phyloP scores from a whole-genome alignment of 257 asterid species.

The Asclepias syriaca region DNA sequence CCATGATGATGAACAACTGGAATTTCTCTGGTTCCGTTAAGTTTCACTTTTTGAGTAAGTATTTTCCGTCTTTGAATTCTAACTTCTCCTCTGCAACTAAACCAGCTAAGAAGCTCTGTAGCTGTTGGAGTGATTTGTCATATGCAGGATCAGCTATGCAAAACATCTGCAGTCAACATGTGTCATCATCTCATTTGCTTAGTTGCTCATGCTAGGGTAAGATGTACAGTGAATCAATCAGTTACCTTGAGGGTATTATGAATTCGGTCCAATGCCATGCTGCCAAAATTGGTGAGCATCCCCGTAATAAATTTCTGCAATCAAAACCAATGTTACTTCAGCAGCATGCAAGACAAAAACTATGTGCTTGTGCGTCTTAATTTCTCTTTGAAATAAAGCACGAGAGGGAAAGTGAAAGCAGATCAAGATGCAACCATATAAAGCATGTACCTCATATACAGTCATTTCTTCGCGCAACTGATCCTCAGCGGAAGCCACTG shows the following conservation, averaged over 20 bases:
- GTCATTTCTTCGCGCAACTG: constrained; percentile 93
- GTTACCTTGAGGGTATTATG: constrained; percentile 94
- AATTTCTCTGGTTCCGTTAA: not conserved
- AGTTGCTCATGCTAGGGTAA: not conserved
- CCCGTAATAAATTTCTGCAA: constrained; percentile 87
- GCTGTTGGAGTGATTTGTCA: constrained; percentile 91
- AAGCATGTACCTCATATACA: constrained; percentile 66
- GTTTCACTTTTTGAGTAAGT: constrained; percentile 57
- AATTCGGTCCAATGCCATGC: constrained; percentile 95
- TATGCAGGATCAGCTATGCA: constrained; percentile 86
- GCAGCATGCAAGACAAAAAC: not conserved
- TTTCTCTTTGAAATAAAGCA: not conserved
- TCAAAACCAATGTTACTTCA: constrained; percentile 2
- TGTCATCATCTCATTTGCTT: not conserved
- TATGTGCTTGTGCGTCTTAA: not conserved
- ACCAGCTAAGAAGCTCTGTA: constrained; percentile 84
- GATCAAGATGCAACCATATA: not conserved
- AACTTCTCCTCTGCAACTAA: constrained; percentile 92
- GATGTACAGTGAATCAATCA: not conserved
- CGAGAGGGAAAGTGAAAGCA: not conserved
- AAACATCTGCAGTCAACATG: constrained; percentile 64
- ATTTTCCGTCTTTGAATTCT: constrained; percentile 69
- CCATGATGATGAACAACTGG: not conserved
- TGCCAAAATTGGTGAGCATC: constrained; percentile 95
- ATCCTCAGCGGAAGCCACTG: constrained; percentile 91